These are phyloP conservation scores for Crataegus laevigata DNA, from an alignment of 306 rosid genomes.

Conservation along the genomic window DNA sequence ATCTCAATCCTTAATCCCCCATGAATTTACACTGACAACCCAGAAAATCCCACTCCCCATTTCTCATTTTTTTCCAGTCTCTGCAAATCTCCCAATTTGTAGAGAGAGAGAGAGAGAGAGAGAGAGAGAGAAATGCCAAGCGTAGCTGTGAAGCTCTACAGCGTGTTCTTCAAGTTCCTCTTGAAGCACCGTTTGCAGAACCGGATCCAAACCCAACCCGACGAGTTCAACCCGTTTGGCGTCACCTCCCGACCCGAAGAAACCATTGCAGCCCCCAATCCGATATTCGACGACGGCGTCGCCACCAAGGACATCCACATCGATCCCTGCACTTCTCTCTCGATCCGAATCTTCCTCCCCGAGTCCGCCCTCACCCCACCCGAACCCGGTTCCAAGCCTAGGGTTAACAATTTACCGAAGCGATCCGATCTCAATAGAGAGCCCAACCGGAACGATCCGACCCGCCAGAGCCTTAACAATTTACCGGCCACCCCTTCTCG, in stretches of 20 bases:
- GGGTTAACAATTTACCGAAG: constrained; percentile 4
- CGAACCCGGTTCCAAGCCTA: constrained; percentile 40
- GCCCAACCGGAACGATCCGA: constrained; percentile 12
- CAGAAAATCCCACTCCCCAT: neutral
- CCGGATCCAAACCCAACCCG: constrained; percentile 58
- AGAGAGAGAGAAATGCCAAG: constrained; percentile 58
- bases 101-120: neutral
- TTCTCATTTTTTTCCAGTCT: constrained; percentile 17
- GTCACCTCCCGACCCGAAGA: constrained; percentile 86
- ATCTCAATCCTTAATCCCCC: neutral
- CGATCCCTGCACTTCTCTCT: constrained; percentile 68
- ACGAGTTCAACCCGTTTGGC: constrained; percentile 57
- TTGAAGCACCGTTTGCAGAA: constrained; percentile 89
- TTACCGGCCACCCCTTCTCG: constrained; percentile 17
- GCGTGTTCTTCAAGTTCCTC: constrained; percentile 95
- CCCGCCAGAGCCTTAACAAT: constrained; percentile 9
- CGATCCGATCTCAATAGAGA: constrained; percentile 27
- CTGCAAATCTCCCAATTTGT: neutral
- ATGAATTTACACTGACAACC: constrained; percentile 17
- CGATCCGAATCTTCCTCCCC: constrained; percentile 85
- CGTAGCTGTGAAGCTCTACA: constrained; percentile 88
- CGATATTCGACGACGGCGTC: constrained; percentile 73
- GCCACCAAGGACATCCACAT: constrained; percentile 95
- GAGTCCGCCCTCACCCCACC: constrained; percentile 69
- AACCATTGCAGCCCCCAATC: constrained; percentile 56